A percentile compares a stretch with the other conserved stretches of the same genome.
Evolutionary conservation across 2,329 filamentous ascomycete species (phyloP).

Genomic region (Aspergillus awamori): DNA sequence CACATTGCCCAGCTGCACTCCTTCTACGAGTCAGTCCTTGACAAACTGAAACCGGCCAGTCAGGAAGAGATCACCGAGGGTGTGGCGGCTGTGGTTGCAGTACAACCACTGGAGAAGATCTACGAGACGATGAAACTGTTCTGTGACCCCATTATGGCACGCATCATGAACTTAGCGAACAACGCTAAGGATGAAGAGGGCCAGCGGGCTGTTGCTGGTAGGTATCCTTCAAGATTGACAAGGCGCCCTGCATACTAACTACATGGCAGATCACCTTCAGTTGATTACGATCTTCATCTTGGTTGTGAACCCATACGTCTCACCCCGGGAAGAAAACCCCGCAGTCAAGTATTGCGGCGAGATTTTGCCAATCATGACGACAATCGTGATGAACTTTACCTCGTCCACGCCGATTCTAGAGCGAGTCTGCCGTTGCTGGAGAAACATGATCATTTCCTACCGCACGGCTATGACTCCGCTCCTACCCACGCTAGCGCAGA

Average conservation of each 20-base stretch:
- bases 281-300: slow-evolving; percentile 90
- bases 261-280: slow-evolving; percentile 74
- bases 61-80: slow-evolving; percentile 97
- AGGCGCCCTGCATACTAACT: slow-evolving; percentile 16
- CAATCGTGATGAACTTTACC: slow-evolving; percentile 85
- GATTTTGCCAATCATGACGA: slow-evolving; percentile 83
- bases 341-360: slow-evolving; percentile 96
- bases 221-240: slow-evolving; percentile 4
- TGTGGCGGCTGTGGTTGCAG: slow-evolving; percentile 86
- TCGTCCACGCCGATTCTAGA: slow-evolving; percentile 87
- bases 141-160: slow-evolving; percentile 84
- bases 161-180: slow-evolving; percentile 85
- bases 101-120: slow-evolving; percentile 76
- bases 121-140: slow-evolving; percentile 88
- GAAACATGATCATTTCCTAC: slow-evolving; percentile 96
- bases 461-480: slow-evolving; percentile 84
- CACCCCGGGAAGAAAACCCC: slow-evolving; percentile 74
- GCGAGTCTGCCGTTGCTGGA: slow-evolving; percentile 91
- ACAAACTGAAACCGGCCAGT: slow-evolving; percentile 80
- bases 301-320: slow-evolving; percentile 72
- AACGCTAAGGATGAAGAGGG: slow-evolving; percentile 78
- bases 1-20: slow-evolving; percentile 85
- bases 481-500: slow-evolving; percentile 81
- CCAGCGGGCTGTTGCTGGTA: slow-evolving; percentile 83
- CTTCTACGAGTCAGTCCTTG: slow-evolving; percentile 88